A percentile compares a stretch with the other conserved stretches of the same genome.
Conservation (phyloP, 2,329 filamentous ascomycete genomes). For the Aspergillus sp. region DNA sequence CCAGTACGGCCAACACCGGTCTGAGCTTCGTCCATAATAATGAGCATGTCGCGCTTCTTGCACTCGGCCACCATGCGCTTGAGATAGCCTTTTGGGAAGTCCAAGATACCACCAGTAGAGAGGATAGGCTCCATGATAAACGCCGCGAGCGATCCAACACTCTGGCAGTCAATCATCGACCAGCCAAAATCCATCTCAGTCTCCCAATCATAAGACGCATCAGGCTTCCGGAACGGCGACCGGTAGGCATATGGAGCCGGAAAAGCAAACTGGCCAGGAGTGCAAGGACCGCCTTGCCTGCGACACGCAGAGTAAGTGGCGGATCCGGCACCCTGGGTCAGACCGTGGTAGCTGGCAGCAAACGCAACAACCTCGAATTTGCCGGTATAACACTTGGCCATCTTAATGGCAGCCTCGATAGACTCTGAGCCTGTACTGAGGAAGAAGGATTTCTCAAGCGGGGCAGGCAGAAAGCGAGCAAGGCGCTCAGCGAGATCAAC, state of each 20-base stretch:
- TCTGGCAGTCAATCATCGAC: slow-evolving; percentile 52
- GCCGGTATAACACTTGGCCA: slow-evolving; percentile 56
- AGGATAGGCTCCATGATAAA: slow-evolving; percentile 56
- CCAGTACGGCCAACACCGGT: slow-evolving; percentile 51
- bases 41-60: slow-evolving; percentile 47
- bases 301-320: slow-evolving; percentile 35
- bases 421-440: slow-evolving; percentile 51
- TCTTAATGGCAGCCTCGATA: slow-evolving; percentile 56
- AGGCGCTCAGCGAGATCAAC: slow-evolving; percentile 47
- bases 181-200: slow-evolving; percentile 57
- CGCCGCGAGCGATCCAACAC: slow-evolving; percentile 54
- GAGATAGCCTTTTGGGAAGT: slow-evolving; percentile 52
- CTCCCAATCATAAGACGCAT: slow-evolving; percentile 58
- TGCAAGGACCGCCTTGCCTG: slow-evolving; percentile 18
- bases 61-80: slow-evolving; percentile 48
- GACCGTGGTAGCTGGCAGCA: slow-evolving; percentile 53
- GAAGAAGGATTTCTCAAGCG: slow-evolving; percentile 50
- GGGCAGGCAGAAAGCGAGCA: slow-evolving; percentile 39
- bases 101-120: slow-evolving; percentile 52
- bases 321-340: slow-evolving; percentile 47
- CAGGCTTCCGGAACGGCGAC: slow-evolving; percentile 50
- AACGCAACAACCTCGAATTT: slow-evolving; percentile 59
- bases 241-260: slow-evolving; percentile 55
- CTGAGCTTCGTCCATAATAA: slow-evolving; percentile 55
- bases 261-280: slow-evolving; percentile 51